Base-by-base conservation (phyloP, 352 stramenopile genomes). In the Phytophthora sp. region DNA sequence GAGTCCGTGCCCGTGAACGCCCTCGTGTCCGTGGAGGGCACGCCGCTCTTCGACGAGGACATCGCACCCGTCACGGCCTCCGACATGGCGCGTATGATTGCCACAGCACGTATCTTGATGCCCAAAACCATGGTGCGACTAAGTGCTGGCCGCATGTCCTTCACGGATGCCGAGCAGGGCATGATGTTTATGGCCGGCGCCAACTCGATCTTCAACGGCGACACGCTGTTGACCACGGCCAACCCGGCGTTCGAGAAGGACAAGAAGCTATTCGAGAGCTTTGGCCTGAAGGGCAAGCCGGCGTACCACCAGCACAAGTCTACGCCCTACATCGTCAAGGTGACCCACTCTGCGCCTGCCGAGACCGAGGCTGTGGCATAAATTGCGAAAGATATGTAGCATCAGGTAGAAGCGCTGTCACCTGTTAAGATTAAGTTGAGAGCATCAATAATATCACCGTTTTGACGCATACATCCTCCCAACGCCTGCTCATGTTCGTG, bases 191-290 rank as follows among this genome's bases (percentile, higher is more conserved):
- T 98, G 80, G 96, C 96, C 6, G 97, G 97, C 18, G 97, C 97
- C 57, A 99, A 99, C 86, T 98, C 94, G 57, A 99, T 99, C 77
- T 99, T 99, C 73, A 99, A 98, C 77, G 97, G 97, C 29, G 97
- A 99, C 80, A 98, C 95, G 76, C 84, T 99, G 41, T 80, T 99
- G 36, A 99, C 97, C 27, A 99, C 97, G 16, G 76, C 89, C 57
- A 99, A 99, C 83, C 95, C 95, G 20, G 95, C 94, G 63, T 98
- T 99, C 71, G 93, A 98, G 70, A 91, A 96, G 63, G 97, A 99
- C 81, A 89, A 94, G 69, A 71, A 74, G 30, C 85, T 99, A 63
- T 99, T 99, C 57, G 64, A 90, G 29, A 96, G 96, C 74, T 90
- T 99, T 64, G 97, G 97, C 13, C 92, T 99, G 47, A 82, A 84